Evolutionary conservation across 2,329 filamentous ascomycete genomes (phyloP).

Genomic region (Cladosporium sphaerospermum): DNA sequence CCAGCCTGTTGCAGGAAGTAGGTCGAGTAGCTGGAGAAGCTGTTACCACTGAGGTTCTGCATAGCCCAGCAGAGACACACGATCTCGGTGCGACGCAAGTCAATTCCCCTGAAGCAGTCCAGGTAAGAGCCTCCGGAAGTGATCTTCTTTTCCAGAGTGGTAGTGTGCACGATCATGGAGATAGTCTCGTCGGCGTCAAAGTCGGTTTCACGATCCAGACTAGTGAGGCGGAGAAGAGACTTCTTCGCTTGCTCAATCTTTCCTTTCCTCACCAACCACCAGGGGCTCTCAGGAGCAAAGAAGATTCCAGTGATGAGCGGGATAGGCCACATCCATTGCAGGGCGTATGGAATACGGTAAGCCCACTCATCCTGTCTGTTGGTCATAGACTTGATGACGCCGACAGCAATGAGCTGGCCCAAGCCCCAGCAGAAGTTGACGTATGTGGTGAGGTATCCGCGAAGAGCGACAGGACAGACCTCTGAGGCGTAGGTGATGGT

Average conservation of each 20-base stretch:
- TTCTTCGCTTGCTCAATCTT: constrained; percentile 60
- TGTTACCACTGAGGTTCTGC: constrained; percentile 43
- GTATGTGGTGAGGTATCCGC: constrained; percentile 67
- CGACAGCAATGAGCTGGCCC: constrained; percentile 66
- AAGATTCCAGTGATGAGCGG: constrained; percentile 60
- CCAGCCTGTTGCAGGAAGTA: constrained; percentile 47
- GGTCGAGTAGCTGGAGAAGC: constrained; percentile 43
- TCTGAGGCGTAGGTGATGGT: constrained; percentile 51
- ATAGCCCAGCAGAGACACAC: constrained; percentile 50
- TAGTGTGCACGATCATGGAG: constrained; percentile 89
- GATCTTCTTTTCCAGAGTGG: constrained; percentile 69
- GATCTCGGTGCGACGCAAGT: constrained; percentile 74
- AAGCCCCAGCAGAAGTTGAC: constrained; percentile 73
- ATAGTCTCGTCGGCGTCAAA: constrained; percentile 80
- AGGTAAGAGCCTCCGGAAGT: constrained; percentile 67
- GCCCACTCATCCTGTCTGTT: constrained; percentile 60
- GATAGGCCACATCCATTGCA: constrained; percentile 74
- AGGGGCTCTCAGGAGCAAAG: constrained; percentile 59
- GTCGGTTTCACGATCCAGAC: constrained; percentile 55
- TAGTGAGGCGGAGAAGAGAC: constrained; percentile 61
- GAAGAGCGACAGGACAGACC: constrained; percentile 65
- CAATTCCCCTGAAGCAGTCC: constrained; percentile 77
- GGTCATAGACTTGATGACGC: constrained; percentile 63
- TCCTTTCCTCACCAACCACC: constrained; percentile 64
- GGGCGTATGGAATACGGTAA: constrained; percentile 63